Base-by-base conservation (phyloP, 1,139 yeast species). In the Kodamaea alishanica region DNA sequence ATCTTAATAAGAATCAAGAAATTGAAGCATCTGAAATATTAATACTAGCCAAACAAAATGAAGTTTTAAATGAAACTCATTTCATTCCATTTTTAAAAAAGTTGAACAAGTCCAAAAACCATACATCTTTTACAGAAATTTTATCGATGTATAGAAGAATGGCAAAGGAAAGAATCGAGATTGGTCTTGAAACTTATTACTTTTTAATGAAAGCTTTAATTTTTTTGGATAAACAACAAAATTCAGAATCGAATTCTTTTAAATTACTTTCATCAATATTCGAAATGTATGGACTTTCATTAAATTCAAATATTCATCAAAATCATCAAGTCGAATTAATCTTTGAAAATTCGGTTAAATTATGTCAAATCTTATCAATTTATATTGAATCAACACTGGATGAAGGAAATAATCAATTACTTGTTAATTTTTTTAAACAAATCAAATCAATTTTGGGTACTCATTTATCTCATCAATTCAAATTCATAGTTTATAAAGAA, bases 161-260 rank as follows among this genome's bases (percentile, higher is more conserved):
- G 72, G 66, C 65, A 2, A 55, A 56, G 4, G 49, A 51, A 6
- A 56, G 64, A 6, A 48, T 68, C 5, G 49, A 55, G 1, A 51
- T 70, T 2, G 56, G 66, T 7, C 56, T 76, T 0, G 54, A 55
- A 12, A 60, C 77, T 0, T 70, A 77, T 41, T 60, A 59, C 27
- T 63, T 57, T 44, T 49, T 77, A 40, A 60, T 77, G 49, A 59
- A 63, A 35, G 64, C 81, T 0, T 58, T 75, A 15, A 59, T 74
- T 6, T 60, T 60, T 41, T 50, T 65, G 34, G 77, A 74, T 44
- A 45, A 62, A 12, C 50, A 50, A 35, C 47, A 55, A 3, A 54
- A 52, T 15, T 54, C 50, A 11, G 60, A 50, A 35, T 47, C 44
- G 5, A 62, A 61, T 41, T 60, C 72, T 1, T 54, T 44, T 35